Evolutionary conservation across 2,329 filamentous ascomycete genomes (phyloP).

Genomic region (Alternaria sp.): DNA sequence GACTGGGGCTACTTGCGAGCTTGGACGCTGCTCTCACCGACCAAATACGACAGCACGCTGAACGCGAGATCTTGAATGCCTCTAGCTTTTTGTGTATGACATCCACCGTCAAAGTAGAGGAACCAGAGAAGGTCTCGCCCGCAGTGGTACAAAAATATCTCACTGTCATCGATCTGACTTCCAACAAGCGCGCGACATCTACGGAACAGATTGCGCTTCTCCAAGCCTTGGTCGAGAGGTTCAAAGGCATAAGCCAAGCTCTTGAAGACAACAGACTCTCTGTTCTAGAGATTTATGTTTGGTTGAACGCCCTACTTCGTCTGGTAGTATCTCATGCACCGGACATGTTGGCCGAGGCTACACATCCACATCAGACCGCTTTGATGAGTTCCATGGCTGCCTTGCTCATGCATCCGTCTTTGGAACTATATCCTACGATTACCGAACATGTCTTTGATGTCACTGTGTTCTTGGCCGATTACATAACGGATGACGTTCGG

Average conservation of each 20-base stretch:
- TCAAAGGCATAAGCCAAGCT: constrained; percentile 38
- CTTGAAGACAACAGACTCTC: constrained; percentile 22
- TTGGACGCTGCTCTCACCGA: constrained; percentile 46
- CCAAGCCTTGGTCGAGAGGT: constrained; percentile 36
- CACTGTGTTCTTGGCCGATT: constrained; percentile 50
- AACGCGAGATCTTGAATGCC: constrained; percentile 43
- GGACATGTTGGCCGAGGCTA: constrained; percentile 27
- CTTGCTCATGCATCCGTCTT: constrained; percentile 46
- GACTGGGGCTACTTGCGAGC: constrained; percentile 51
- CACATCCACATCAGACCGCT: constrained; percentile 38
- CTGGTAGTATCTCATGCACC: constrained; percentile 49
- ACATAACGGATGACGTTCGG: constrained; percentile 49
- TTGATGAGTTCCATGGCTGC: constrained; percentile 45
- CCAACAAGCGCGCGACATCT: constrained; percentile 18
- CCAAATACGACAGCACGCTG: constrained; percentile 47
- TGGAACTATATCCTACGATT: constrained; percentile 44
- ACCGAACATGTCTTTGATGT: constrained; percentile 54
- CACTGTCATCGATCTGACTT: constrained; percentile 42
- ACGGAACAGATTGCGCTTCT: constrained; percentile 29
- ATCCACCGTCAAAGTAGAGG: constrained; percentile 5
- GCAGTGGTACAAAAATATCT: constrained; percentile 41
- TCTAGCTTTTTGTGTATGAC: constrained; percentile 34
- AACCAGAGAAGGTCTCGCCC: constrained; percentile 11
- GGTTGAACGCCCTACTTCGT: constrained; percentile 49
- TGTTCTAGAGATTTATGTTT: constrained; percentile 8